Conservation (phyloP, 2,329 filamentous ascomycete species). For the Fusarium musae region DNA sequence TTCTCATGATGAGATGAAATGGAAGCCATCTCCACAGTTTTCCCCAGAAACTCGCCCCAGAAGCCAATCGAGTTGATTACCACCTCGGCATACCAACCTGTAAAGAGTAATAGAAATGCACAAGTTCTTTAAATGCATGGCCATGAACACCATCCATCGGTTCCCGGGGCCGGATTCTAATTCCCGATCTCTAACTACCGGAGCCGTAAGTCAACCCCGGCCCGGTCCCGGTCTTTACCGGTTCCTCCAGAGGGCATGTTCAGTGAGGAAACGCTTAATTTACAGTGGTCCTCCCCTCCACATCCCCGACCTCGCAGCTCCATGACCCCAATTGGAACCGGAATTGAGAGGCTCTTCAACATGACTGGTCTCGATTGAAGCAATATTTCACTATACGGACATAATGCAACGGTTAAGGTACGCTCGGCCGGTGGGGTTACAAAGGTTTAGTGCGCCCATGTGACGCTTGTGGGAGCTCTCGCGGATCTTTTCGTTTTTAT, state of each 20-base stretch:
- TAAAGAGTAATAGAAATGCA: slow-evolving; percentile 23
- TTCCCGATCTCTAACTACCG: slow-evolving; percentile 3
- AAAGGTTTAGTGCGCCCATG: slow-evolving; percentile 35
- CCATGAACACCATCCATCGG: slow-evolving; percentile 22
- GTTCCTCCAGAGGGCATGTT: slow-evolving; percentile 20
- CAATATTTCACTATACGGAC: slow-evolving; percentile 3
- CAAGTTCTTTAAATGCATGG: not conserved
- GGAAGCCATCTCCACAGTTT: slow-evolving; percentile 22
- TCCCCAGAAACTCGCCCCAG: slow-evolving; percentile 12
- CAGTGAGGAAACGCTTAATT: not conserved
- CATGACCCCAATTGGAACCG: slow-evolving; percentile 6
- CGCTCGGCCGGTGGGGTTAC: slow-evolving; percentile 31
- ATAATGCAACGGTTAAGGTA: slow-evolving; percentile 1
- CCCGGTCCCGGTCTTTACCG: slow-evolving; percentile 39
- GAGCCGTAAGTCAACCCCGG: slow-evolving; percentile 12
- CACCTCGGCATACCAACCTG: not conserved
- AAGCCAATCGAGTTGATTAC: not conserved
- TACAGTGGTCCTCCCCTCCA: not conserved
- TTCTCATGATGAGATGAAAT: slow-evolving; percentile 7
- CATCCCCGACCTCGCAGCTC: slow-evolving; percentile 33
- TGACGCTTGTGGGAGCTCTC: slow-evolving; percentile 39
- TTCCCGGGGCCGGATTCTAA: slow-evolving; percentile 38
- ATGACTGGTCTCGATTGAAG: slow-evolving; percentile 13
- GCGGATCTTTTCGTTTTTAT: slow-evolving; percentile 28
- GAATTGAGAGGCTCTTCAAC: slow-evolving; percentile 3